A percentile compares a stretch with the other conserved stretches of the same genome.
These are phyloP conservation scores for Eimeria necatrix DNA, from an alignment of 169 alveolate species.

Conservation along the genomic window DNA sequence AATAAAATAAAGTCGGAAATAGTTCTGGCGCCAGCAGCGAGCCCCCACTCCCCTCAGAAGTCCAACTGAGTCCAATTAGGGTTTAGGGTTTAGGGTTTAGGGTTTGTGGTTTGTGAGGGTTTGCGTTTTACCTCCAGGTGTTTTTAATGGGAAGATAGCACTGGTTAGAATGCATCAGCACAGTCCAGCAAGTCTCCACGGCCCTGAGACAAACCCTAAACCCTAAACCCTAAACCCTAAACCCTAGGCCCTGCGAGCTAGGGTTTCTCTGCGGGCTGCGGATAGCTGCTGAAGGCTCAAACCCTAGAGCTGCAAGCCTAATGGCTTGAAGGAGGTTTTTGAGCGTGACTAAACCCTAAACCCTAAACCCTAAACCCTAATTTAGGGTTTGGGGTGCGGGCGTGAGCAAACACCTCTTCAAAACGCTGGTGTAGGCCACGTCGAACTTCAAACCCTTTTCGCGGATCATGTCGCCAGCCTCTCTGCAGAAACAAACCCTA, in stretches of 20 bases:
- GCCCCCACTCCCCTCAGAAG: too few species aligned
- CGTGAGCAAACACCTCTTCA: constrained; percentile 94
- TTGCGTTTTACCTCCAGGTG: constrained; percentile 89
- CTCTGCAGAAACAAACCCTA: constrained; percentile 78
- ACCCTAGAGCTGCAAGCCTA: too few species aligned
- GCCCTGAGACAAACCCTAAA: constrained; percentile 44
- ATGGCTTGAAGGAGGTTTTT: too few species aligned
- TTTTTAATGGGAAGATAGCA: constrained; percentile 94
- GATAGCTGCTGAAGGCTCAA: too few species aligned
- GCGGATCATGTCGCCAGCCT: constrained; percentile 95
- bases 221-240: background rate
- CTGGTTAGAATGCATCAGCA: constrained; percentile 93
- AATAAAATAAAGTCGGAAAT: background rate
- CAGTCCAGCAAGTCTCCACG: constrained; percentile 92
- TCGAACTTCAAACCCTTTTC: constrained; percentile 94
- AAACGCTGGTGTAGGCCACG: constrained; percentile 96
- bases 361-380: constrained; percentile 1
- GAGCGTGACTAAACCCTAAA: background rate
- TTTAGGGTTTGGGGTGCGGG: background rate
- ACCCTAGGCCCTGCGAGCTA: background rate
- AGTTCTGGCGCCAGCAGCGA: too few species aligned
- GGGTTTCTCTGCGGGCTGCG: too few species aligned
- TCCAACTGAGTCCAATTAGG: too few species aligned
- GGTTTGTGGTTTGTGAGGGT: too few species aligned
- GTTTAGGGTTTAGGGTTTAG: constrained; percentile 18